phyloP scores from a whole-genome alignment of 106 monocot genomes.

The Platanthera guangdongensis region DNA sequence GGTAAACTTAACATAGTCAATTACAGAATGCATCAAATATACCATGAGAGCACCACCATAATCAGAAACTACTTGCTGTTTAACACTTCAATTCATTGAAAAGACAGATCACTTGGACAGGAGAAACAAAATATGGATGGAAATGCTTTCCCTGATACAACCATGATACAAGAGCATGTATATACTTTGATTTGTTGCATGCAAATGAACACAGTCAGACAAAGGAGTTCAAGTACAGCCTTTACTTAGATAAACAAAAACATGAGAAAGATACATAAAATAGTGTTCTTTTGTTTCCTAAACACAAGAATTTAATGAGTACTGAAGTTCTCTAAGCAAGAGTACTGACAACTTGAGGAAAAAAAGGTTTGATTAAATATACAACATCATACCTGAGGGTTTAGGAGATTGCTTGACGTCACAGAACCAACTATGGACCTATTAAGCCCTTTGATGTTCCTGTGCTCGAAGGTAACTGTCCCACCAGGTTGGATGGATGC shows the following conservation, averaged over 20 bases:
- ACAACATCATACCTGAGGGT: constrained; percentile 57
- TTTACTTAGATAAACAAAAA: not conserved
- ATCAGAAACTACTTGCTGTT: not conserved
- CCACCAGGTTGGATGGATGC: constrained; percentile 97
- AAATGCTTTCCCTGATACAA: not conserved
- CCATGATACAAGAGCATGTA: not conserved
- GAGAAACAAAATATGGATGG: not conserved
- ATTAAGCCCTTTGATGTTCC: constrained; percentile 92
- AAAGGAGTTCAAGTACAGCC: not conserved
- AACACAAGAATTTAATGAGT: not conserved
- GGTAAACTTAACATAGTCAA: not conserved
- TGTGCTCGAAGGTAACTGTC: constrained; percentile 83
- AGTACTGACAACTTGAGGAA: not conserved
- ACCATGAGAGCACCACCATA: not conserved
- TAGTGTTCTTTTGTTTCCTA: not conserved
- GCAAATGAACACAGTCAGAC: constrained; percentile 1
- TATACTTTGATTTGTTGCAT: not conserved
- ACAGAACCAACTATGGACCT: constrained; percentile 85
- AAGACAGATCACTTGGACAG: not conserved
- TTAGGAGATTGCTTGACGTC: constrained; percentile 89
- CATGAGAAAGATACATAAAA: not conserved
- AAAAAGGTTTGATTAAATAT: not conserved
- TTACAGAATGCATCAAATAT: not conserved
- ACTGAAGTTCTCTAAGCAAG: not conserved
- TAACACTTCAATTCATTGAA: not conserved